Conservation (phyloP, 331 rosid genomes). For the Spiraea crenata region DNA sequence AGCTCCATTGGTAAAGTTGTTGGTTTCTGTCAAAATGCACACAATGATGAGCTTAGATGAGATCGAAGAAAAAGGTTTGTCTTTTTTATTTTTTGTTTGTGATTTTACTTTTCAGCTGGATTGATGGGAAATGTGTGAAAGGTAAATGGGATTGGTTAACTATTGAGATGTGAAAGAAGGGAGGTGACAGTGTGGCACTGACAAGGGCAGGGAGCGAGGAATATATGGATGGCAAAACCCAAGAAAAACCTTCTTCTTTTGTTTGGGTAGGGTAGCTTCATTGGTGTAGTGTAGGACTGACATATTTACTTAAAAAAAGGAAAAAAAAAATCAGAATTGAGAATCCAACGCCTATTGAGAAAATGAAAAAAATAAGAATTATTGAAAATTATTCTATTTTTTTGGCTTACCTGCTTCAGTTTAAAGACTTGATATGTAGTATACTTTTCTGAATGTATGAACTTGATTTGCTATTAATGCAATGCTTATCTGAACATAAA, state of each 20-base stretch:
- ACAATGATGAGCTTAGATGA: conserved; percentile 8
- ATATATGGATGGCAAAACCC: conserved; percentile 11
- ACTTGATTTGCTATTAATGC: no score
- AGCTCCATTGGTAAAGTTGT: conserved; percentile 27
- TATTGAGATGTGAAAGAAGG: background rate
- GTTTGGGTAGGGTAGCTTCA: no score
- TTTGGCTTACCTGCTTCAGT: no score
- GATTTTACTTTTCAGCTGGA: background rate
- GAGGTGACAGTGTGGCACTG: background rate
- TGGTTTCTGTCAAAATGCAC: background rate
- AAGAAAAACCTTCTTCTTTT: conserved; percentile 17
- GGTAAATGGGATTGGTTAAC: background rate
- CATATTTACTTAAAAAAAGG: no score
- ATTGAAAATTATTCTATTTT: no score
- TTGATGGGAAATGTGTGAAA: background rate
- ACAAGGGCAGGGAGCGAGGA: background rate
- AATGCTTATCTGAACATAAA: no score
- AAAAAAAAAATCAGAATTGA: no score
- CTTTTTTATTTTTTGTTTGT: background rate
- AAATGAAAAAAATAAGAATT: no score
- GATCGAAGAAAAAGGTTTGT: background rate
- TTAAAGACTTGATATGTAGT: no score
- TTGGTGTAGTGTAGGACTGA: no score
- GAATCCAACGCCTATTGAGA: no score
- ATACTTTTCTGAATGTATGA: no score